Conservation (phyloP, 169 alveolate species). For the Theileria equi region DNA sequence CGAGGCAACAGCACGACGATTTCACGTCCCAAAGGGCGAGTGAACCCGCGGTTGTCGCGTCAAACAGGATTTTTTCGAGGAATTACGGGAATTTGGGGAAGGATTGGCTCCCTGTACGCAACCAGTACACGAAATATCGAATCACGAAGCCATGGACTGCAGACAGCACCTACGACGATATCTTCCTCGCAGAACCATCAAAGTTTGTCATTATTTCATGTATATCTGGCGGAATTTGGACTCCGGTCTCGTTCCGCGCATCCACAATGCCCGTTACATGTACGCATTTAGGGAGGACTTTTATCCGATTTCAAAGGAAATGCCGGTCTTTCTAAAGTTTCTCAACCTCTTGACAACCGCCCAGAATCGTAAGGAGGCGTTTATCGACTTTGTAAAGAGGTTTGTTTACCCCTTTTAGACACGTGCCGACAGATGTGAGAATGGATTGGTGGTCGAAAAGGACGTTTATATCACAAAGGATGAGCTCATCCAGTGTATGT, state of each 20-base stretch:
- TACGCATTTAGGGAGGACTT: slow-evolving; percentile 65
- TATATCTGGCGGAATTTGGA: background rate
- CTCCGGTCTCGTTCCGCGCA: background rate
- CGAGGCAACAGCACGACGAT: too few species aligned
- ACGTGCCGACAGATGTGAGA: slow-evolving; percentile 72
- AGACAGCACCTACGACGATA: slow-evolving; percentile 80
- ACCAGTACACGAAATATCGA: slow-evolving; percentile 82
- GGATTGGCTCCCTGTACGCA: slow-evolving; percentile 56
- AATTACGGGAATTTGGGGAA: slow-evolving; percentile 39
- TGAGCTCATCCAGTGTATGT: slow-evolving; percentile 78
- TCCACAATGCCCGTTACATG: too few species aligned
- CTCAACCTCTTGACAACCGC: slow-evolving; percentile 78
- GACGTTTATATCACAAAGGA: slow-evolving; percentile 80
- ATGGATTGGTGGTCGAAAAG: slow-evolving; percentile 84
- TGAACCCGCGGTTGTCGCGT: too few species aligned
- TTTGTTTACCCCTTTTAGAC: background rate
- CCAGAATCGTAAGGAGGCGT: slow-evolving; percentile 76
- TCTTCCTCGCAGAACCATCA: slow-evolving; percentile 79
- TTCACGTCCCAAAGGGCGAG: too few species aligned
- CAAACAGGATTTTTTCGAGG: slow-evolving; percentile 6
- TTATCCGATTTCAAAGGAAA: slow-evolving; percentile 76
- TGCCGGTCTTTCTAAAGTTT: slow-evolving; percentile 79
- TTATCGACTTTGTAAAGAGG: slow-evolving; percentile 79
- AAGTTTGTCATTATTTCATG: slow-evolving; percentile 21
- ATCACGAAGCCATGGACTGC: slow-evolving; percentile 80